These are phyloP conservation scores for Vitis riparia DNA, from an alignment of 164 flowering plant species.

Conservation along the genomic window DNA sequence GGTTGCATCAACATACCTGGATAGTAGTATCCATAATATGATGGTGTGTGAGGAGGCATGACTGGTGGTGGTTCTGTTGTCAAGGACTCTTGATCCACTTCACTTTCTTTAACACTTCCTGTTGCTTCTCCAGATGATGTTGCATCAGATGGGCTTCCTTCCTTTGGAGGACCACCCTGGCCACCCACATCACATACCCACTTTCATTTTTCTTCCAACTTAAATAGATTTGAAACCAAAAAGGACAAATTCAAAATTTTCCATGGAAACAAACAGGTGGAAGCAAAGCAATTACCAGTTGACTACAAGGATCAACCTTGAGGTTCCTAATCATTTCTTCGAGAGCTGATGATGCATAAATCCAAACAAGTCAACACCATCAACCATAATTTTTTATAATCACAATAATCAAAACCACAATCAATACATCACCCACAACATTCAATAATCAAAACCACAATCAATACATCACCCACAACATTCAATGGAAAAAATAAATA, in stretches of 20 bases:
- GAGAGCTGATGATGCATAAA: slow-evolving; percentile 30
- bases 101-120: slow-evolving; percentile 35
- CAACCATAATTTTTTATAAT: neutral
- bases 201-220: neutral
- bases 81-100: slow-evolving; percentile 35
- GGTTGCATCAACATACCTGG: slow-evolving; percentile 36
- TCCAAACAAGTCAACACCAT: slow-evolving; percentile 15
- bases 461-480: no score
- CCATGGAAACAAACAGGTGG: neutral
- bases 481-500: neutral
- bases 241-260: neutral
- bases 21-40: slow-evolving; percentile 50
- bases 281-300: slow-evolving; percentile 11
- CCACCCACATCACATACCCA: neutral
- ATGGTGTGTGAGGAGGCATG: slow-evolving; percentile 32
- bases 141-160: slow-evolving; percentile 40
- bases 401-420: neutral
- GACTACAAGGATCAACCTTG: slow-evolving; percentile 33
- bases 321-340: slow-evolving; percentile 36
- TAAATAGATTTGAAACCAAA: neutral
- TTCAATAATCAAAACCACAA: neutral
- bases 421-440: no score
- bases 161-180: slow-evolving; percentile 30
- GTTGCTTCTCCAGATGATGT: slow-evolving; percentile 44
- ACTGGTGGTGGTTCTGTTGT: slow-evolving; percentile 11